Percentiles rank a stretch among this genome's conserved stretches.
These are phyloP conservation scores for Microdochium bolleyi DNA, from an alignment of 2,329 filamentous ascomycete genomes.

Conservation along the genomic window DNA sequence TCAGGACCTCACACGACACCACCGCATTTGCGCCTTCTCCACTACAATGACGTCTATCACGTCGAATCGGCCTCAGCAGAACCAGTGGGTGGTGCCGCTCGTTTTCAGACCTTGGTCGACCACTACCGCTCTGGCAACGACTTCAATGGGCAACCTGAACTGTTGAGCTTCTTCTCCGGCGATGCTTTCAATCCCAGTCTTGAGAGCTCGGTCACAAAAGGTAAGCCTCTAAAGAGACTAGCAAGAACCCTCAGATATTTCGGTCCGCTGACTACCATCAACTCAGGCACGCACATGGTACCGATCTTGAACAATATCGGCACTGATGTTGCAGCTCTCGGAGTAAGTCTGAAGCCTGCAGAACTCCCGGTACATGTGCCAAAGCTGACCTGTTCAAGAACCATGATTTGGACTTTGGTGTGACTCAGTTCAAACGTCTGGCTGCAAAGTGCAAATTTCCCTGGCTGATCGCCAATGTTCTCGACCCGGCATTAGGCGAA, in stretches of 20 bases:
- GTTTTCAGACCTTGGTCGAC: slow-evolving; percentile 72
- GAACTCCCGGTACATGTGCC: not conserved
- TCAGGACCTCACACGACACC: slow-evolving; percentile 23
- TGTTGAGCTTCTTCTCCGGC: slow-evolving; percentile 80
- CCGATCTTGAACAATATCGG: slow-evolving; percentile 71
- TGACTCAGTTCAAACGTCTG: slow-evolving; percentile 69
- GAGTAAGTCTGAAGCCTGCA: slow-evolving; percentile 42
- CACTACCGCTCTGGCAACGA: slow-evolving; percentile 59
- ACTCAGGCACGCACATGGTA: slow-evolving; percentile 71
- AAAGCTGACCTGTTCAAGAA: slow-evolving; percentile 44
- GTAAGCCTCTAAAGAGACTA: slow-evolving; percentile 25
- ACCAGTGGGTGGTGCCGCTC: slow-evolving; percentile 71
- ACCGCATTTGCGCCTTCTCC: slow-evolving; percentile 72
- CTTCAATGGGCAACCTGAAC: slow-evolving; percentile 54
- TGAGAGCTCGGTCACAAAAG: slow-evolving; percentile 85
- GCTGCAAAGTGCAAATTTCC: slow-evolving; percentile 72
- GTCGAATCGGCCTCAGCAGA: slow-evolving; percentile 69
- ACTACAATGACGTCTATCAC: slow-evolving; percentile 95
- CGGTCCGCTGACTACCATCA: not conserved
- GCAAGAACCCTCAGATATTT: not conserved
- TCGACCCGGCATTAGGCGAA: slow-evolving; percentile 74
- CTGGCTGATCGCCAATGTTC: slow-evolving; percentile 82
- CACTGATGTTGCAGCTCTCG: slow-evolving; percentile 75
- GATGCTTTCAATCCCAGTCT: slow-evolving; percentile 90
- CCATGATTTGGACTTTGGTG: slow-evolving; percentile 88